Percentiles rank a stretch among this genome's conserved stretches.
Evolutionary conservation across 1,139 yeast species (phyloP).

Genomic region (Candida sojae): DNA sequence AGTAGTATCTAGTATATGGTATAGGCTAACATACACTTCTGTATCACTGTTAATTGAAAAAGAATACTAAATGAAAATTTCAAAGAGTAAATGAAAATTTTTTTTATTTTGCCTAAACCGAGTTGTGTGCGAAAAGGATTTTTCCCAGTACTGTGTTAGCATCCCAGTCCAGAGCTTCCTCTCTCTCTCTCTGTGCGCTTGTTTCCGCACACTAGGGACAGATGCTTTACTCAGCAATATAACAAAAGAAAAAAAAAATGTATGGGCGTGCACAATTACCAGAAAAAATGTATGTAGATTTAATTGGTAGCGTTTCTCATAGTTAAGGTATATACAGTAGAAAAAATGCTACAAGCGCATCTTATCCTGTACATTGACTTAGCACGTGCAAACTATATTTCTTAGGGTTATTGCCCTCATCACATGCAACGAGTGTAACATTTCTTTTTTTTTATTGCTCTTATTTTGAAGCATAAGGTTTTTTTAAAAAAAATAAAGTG

Average conservation of each 20-base stretch:
- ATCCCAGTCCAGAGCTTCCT: background rate
- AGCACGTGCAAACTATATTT: background rate
- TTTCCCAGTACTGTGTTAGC: background rate
- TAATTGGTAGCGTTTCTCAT: background rate
- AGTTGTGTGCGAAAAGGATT: background rate
- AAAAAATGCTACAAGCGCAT: background rate
- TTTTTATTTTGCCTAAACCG: conserved; percentile 8
- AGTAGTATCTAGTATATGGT: conserved; percentile 1
- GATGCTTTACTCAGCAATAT: background rate
- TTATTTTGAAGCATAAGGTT: background rate
- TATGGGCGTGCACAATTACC: background rate
- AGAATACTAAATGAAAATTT: conserved; percentile 10
- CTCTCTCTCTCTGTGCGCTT: too few relatives aligned
- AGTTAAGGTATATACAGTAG: background rate
- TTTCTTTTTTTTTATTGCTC: background rate
- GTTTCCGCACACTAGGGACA: too few relatives aligned
- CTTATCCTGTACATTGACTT: conserved; percentile 3
- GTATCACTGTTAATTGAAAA: conserved; percentile 16
- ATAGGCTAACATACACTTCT: conserved; percentile 14
- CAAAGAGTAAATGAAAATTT: conserved; percentile 12
- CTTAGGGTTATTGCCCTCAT: conserved; percentile 3
- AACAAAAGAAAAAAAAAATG: background rate
- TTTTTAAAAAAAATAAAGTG: background rate
- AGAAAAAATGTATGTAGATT: background rate
- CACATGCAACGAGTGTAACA: background rate